Percentiles rank a stretch among this genome's conserved stretches.
Evolutionary conservation across 148 eudicot genomes (phyloP).

Genomic region (Vaccinium vitisidaea): DNA sequence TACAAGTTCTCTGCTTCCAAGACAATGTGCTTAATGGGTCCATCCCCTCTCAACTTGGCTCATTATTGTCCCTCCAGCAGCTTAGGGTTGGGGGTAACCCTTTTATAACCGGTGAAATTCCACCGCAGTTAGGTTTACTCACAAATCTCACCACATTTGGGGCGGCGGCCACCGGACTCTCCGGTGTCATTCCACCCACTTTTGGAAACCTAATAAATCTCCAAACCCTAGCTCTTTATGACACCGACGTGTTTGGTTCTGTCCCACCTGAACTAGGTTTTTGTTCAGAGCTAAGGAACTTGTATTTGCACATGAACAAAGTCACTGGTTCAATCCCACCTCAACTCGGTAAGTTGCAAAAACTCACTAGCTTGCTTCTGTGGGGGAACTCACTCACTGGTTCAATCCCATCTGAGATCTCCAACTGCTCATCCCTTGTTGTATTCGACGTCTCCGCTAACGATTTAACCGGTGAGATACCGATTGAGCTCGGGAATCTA

Average conservation of each 20-base stretch:
- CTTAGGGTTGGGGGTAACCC: constrained; percentile 83
- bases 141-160: constrained; percentile 81
- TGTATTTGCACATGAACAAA: constrained; percentile 86
- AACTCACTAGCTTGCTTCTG: constrained; percentile 75
- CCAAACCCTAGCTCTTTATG: constrained; percentile 75
- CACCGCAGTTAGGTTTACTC: constrained; percentile 55
- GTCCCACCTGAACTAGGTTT: constrained; percentile 68
- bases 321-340: constrained; percentile 67
- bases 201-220: constrained; percentile 72
- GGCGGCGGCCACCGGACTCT: constrained; percentile 73
- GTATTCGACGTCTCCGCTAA: constrained; percentile 84
- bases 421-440: constrained; percentile 75
- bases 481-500: constrained; percentile 76
- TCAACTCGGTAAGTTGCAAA: constrained; percentile 62
- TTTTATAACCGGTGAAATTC: constrained; percentile 63
- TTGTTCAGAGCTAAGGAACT: constrained; percentile 60
- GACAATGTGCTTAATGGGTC: constrained; percentile 76
- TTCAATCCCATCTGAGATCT: constrained; percentile 56
- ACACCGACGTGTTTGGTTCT: constrained; percentile 63
- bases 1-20: constrained; percentile 68
- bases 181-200: constrained; percentile 67
- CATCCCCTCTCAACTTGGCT: constrained; percentile 68
- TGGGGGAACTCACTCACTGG: constrained; percentile 82
- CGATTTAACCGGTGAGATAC: constrained; percentile 59
- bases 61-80: constrained; percentile 62